These are phyloP conservation scores for Mucor plumbeus DNA, from an alignment of 371 early-diverging fungal species.

Conservation along the genomic window DNA sequence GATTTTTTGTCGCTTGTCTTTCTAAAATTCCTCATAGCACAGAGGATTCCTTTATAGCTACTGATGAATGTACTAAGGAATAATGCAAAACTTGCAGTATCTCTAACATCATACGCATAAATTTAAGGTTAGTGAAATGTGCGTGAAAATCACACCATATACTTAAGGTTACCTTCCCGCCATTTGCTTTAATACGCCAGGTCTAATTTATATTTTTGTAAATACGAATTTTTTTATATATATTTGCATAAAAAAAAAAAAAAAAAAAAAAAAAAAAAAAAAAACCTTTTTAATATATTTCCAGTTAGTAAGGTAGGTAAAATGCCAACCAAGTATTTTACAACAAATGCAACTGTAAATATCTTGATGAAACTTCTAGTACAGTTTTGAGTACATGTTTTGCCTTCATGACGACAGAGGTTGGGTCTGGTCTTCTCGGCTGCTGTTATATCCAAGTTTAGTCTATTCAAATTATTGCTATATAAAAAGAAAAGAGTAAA, in stretches of 20 bases:
- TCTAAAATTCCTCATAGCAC: slow-evolving; percentile 66
- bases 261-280: slow-evolving; percentile 36
- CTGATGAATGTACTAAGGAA: slow-evolving; percentile 82
- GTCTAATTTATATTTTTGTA: slow-evolving; percentile 29
- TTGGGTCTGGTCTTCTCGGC: slow-evolving; percentile 28
- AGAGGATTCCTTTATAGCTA: slow-evolving; percentile 80
- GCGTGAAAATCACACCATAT: neutral
- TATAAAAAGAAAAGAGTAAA: neutral
- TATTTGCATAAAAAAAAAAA: neutral
- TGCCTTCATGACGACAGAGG: slow-evolving; percentile 77
- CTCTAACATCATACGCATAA: slow-evolving; percentile 38
- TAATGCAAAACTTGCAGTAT: slow-evolving; percentile 81
- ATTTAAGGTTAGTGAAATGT: neutral
- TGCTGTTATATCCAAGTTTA: slow-evolving; percentile 54
- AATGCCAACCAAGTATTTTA: slow-evolving; percentile 80
- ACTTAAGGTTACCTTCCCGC: slow-evolving; percentile 53
- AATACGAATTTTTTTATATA: slow-evolving; percentile 5
- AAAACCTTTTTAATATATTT: slow-evolving; percentile 66
- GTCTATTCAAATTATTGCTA: slow-evolving; percentile 66
- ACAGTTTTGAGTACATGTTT: slow-evolving; percentile 77
- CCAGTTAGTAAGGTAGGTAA: slow-evolving; percentile 72
- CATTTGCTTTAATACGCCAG: slow-evolving; percentile 60
- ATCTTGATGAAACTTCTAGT: slow-evolving; percentile 77
- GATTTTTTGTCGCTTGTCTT: slow-evolving; percentile 44
- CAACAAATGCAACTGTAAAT: slow-evolving; percentile 70